Conservation (phyloP, 2,329 filamentous ascomycete genomes). For the Pseudogymnoascus sp. region DNA sequence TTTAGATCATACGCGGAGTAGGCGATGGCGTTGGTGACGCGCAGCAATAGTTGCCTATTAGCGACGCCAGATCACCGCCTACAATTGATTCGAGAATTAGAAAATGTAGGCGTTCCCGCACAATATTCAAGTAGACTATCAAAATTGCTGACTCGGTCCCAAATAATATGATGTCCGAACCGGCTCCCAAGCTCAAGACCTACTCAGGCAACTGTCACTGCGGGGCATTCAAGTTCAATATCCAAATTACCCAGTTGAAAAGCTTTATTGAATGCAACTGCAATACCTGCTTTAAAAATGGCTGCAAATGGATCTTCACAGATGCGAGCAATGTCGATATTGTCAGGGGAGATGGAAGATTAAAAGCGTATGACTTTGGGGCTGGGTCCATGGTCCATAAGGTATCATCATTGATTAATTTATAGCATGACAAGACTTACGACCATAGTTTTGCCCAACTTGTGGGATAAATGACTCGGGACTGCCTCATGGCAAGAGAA, state of each 20-base stretch:
- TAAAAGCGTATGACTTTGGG: slow-evolving; percentile 39
- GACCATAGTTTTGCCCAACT: slow-evolving; percentile 39
- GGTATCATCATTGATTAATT: slow-evolving; percentile 23
- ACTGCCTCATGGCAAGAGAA: slow-evolving; percentile 22
- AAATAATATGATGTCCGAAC: background rate
- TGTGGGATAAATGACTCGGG: slow-evolving; percentile 40
- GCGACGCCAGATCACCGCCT: background rate
- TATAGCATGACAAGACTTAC: background rate
- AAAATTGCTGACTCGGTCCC: background rate
- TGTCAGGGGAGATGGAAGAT: slow-evolving; percentile 36
- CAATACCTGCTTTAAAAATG: slow-evolving; percentile 51
- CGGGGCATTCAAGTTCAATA: slow-evolving; percentile 43
- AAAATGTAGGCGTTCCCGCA: background rate
- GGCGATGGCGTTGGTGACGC: background rate
- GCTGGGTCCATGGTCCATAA: slow-evolving; percentile 33
- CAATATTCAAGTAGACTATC: background rate
- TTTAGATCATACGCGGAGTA: background rate
- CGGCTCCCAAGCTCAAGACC: slow-evolving; percentile 11
- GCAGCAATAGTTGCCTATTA: background rate
- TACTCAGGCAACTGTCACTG: slow-evolving; percentile 52
- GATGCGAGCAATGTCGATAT: slow-evolving; percentile 31
- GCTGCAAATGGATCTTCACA: slow-evolving; percentile 33
- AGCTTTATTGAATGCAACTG: slow-evolving; percentile 53
- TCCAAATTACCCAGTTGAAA: slow-evolving; percentile 48
- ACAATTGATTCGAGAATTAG: background rate